Evolutionary conservation across 176 grass and related monocot species (phyloP).

Genomic region (Oryza nivara): DNA sequence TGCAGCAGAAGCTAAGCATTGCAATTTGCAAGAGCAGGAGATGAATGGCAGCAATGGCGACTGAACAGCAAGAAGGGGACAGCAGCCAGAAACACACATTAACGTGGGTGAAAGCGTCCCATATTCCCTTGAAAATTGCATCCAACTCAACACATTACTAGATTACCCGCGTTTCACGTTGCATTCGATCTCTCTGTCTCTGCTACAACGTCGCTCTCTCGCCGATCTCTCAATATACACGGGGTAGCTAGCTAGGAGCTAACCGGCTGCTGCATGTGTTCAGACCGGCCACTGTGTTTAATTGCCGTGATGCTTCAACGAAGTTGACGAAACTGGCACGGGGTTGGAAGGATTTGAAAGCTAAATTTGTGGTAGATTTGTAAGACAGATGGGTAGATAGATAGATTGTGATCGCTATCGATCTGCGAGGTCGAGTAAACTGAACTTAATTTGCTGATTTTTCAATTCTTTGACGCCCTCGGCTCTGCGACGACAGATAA

Average conservation of each 20-base stretch:
- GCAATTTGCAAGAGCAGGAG: neutral
- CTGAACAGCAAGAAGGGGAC: neutral
- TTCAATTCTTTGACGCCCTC: neutral
- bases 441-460: neutral
- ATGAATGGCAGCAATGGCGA: neutral
- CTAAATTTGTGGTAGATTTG: neutral
- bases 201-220: neutral
- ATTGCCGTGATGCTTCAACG: neutral
- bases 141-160: neutral
- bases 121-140: neutral
- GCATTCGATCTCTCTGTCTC: neutral
- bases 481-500: neutral
- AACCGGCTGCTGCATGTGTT: neutral
- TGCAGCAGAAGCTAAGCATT: neutral
- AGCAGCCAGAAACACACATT: neutral
- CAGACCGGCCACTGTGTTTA: neutral
- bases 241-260: neutral
- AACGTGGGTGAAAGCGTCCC: neutral
- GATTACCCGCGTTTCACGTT: neutral
- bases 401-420: neutral
- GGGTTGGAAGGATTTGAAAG: neutral
- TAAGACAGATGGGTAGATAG: neutral
- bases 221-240: neutral
- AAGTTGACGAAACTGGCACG: neutral
- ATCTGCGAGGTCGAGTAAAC: neutral